These are phyloP conservation scores for Glycine soja DNA, from an alignment of 306 rosid species.

Conservation along the genomic window DNA sequence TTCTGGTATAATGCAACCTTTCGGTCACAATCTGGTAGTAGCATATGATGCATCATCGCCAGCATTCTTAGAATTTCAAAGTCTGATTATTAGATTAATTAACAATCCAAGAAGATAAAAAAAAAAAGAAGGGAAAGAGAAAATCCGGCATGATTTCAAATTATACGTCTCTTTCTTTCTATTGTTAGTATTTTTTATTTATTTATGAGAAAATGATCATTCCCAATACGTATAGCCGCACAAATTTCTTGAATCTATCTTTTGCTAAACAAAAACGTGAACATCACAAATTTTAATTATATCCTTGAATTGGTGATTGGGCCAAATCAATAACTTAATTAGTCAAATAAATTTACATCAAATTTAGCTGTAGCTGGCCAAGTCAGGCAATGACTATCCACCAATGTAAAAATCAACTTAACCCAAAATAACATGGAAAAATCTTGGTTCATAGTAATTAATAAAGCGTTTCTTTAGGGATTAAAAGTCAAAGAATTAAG, in stretches of 20 bases:
- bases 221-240: conserved; percentile 42
- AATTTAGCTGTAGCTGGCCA: conserved; percentile 21
- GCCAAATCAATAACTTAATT: background rate
- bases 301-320: conserved; percentile 27
- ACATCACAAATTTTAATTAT: conserved; percentile 37
- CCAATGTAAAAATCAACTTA: conserved; percentile 17
- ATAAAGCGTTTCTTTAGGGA: conserved; percentile 50
- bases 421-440: conserved; percentile 5
- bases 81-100: conserved; percentile 32
- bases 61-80: conserved; percentile 39
- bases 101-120: conserved; percentile 44
- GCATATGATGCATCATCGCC: conserved; percentile 44
- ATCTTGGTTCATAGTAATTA: conserved; percentile 5
- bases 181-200: background rate
- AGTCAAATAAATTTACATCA: conserved; percentile 12
- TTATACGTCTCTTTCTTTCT: conserved; percentile 33
- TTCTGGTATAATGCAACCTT: conserved; percentile 35
- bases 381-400: conserved; percentile 15
- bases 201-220: background rate
- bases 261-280: conserved; percentile 35
- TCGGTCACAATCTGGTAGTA: conserved; percentile 37
- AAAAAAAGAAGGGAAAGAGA: background rate
- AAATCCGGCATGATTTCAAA: conserved; percentile 26
- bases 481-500: conserved; percentile 56
- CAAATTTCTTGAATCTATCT: conserved; percentile 27